Base-by-base conservation (phyloP, 2,329 filamentous ascomycete species). In the Xylariaceae sp. region DNA sequence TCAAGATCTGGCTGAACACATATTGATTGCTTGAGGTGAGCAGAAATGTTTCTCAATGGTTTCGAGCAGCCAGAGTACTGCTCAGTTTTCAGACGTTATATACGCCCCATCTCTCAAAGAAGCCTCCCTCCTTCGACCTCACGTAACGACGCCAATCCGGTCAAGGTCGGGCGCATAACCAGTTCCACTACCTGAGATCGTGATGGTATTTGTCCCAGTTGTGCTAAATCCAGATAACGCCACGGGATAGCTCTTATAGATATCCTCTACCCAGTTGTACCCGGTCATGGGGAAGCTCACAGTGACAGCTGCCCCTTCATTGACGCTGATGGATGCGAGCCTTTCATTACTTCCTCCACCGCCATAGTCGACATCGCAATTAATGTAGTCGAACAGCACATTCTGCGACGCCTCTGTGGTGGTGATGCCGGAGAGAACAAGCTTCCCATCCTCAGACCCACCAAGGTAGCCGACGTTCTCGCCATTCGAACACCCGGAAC, bases 151-250 rank as follows among this genome's bases (percentile, higher is more conserved):
- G 5, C 8, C 47, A 35, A 49, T 40, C 32, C 5, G 47, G 33
- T 49, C 47, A 32, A 49, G 36, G 29, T 49, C 47, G n/a, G 47
- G 47, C n/a, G 42, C 47, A 37, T 39, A 49, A 3, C 47, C 33
- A 25, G 25, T 37, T 10, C 35, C 39, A 10, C 11, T 22, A 5
- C 42, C 47, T 16, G 47, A 45, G 38, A 49, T 49, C n/a, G 6
- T 39, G 22, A 48, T 49, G 5, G 42, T 20, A 11, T 49, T 49
- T 14, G 47, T 3, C 5, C 20, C 35, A 14, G 19, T 12, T 17
- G 42, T 46, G 22, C 25, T 42, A 23, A 49, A 49, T 14, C 47
- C 47, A 21, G 47, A 46, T 33, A 49, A 22, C 12, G 38, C 22
- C 21, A 49, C 43, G 25, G 42, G 27, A 7, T 49, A 49, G 12